These are phyloP conservation scores for Ganoderma sp. DNA, from an alignment of 1,284 basidiomycete species.

Conservation along the genomic window DNA sequence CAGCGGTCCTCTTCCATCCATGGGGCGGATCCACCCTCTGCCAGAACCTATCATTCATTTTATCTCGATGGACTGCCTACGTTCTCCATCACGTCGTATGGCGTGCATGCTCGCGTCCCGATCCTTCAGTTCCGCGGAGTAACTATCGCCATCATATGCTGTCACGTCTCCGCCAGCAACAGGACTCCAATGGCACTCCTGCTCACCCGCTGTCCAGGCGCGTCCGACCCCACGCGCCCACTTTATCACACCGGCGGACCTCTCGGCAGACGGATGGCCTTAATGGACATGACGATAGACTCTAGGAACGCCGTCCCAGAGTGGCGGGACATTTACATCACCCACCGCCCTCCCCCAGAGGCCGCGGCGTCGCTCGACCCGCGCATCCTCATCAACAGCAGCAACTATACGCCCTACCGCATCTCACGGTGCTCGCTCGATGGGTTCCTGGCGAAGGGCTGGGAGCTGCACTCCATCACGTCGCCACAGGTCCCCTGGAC, in stretches of 20 bases:
- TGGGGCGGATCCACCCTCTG: background rate
- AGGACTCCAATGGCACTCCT: background rate
- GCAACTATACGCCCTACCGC: background rate
- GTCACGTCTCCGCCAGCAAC: background rate
- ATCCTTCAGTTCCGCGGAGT: background rate
- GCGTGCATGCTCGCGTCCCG: slow-evolving; percentile 10
- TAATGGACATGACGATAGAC: background rate
- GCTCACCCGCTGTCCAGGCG: background rate
- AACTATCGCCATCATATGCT: slow-evolving; percentile 1
- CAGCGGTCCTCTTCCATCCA: background rate
- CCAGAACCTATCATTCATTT: background rate
- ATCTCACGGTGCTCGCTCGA: background rate
- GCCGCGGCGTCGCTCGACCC: background rate
- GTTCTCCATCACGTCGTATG: slow-evolving; percentile 4
- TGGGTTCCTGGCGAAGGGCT: background rate
- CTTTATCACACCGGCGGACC: background rate
- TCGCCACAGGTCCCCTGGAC: background rate
- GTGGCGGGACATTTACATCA: slow-evolving; percentile 9
- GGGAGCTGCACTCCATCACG: background rate
- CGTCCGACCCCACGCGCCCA: slow-evolving; percentile 3
- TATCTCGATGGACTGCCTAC: slow-evolving; percentile 2
- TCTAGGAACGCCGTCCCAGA: background rate
- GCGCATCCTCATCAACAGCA: slow-evolving; percentile 6
- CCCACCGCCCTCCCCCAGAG: slow-evolving; percentile 3
- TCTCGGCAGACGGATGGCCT: background rate